Base-by-base conservation (phyloP, 805 yeast genomes). In the Maudiozyma saulgeensis region DNA sequence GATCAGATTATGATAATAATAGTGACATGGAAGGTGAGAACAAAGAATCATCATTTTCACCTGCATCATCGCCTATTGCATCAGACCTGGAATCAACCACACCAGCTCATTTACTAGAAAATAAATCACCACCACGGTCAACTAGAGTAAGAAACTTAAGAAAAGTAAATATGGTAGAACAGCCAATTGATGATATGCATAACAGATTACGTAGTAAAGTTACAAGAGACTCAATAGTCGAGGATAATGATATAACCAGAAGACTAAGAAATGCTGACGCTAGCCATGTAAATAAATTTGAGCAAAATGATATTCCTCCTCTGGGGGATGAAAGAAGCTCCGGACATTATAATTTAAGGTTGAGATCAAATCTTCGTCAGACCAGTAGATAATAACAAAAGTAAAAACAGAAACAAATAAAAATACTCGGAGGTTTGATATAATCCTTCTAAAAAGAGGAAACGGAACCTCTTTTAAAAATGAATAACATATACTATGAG, bases 301-400 rank as follows among this genome's bases (percentile, higher is more conserved):
- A 35, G 9, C n/a, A 35, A n/a, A n/a, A n/a, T 35, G 16, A 16
- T 35, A 35, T 16, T 7, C 11, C 18, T 35, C 18, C 16, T n/a
- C 18, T 35, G 6, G 62, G 56, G 34, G 51, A 56, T 41, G 68
- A 62, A 18, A 61, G 57, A 39, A 51, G 68, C 38, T 63, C 68
- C 1, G 54, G 58, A 4, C 66, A 63, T 48, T 64, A 64, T 51
- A 64, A 64, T 50, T 47, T 64, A 32, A 56, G 68, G 16, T 63
- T 67, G 6, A 62, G 59, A 53, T 64, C 68, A 5, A 63, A 63
- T 47, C 51, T 63, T 13, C 59, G 60, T 43, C 43, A 47, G 4
- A 53, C 57, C 6, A 38, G 44, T 31, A 40, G 50, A 35, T 35
- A 35, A 35, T 15, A 6, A 11, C 15, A 16, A 35, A 13, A 35